A percentile compares a stretch with the other conserved stretches of the same genome.
Conservation (phyloP, 164 flowering plant genomes). For the Piper longum region DNA sequence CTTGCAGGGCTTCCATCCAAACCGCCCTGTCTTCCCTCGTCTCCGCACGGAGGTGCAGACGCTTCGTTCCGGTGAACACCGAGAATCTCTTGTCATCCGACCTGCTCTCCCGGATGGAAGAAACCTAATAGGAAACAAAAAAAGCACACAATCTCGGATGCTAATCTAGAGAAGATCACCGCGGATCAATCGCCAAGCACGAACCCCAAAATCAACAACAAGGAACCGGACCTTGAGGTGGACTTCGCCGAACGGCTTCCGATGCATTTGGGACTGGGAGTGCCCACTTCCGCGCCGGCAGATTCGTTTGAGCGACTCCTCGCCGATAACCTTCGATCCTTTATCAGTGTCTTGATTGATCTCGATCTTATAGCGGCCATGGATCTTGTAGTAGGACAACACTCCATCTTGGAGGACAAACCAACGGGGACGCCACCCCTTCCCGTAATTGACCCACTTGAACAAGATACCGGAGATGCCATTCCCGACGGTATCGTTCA, state of each 20-base stretch:
- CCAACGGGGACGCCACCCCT: constrained; percentile 93
- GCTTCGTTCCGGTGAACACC: constrained; percentile 69
- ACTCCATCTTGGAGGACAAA: constrained; percentile 59
- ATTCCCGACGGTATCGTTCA: constrained; percentile 62
- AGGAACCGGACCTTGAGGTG: constrained; percentile 34
- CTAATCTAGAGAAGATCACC: neutral
- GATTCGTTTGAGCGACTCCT: constrained; percentile 43
- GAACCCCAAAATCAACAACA: neutral
- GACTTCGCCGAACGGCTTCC: constrained; percentile 72
- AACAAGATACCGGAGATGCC: constrained; percentile 62
- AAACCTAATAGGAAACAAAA: constrained; percentile 25
- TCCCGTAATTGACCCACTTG: constrained; percentile 99
- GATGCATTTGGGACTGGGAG: constrained; percentile 6
- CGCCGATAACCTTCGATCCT: constrained; percentile 77
- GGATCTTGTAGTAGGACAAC: constrained; percentile 55
- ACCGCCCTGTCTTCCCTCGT: constrained; percentile 59
- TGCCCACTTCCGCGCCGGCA: constrained; percentile 16
- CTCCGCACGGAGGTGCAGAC: constrained; percentile 78
- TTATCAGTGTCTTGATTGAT: constrained; percentile 57
- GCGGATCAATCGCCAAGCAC: neutral
- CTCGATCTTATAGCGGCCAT: constrained; percentile 74
- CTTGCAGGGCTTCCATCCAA: constrained; percentile 91
- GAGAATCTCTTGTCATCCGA: constrained; percentile 64
- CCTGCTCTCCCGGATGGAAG: constrained; percentile 52
- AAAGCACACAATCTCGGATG: neutral